These are phyloP conservation scores for Xylaria castorea DNA, from an alignment of 495 filamentous ascomycete genomes.

Conservation along the genomic window DNA sequence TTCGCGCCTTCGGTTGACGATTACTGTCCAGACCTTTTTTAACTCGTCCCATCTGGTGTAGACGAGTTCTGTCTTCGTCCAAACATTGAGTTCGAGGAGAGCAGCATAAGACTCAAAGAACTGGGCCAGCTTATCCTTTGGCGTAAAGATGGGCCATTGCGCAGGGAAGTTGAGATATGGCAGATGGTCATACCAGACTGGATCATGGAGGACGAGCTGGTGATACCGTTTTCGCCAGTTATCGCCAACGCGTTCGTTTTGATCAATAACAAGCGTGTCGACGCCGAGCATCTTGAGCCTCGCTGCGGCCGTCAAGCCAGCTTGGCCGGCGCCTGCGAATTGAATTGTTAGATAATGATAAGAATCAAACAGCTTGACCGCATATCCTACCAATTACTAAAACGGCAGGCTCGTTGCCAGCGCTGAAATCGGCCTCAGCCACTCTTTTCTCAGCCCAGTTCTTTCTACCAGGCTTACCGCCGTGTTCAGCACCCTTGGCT, in stretches of 20 bases:
- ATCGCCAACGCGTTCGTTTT: constrained; percentile 67
- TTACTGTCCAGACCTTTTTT: constrained; percentile 62
- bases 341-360: background rate
- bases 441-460: constrained; percentile 61
- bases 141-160: constrained; percentile 67
- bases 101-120: constrained; percentile 74
- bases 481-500: constrained; percentile 35
- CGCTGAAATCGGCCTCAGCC: constrained; percentile 29
- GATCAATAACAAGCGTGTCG: constrained; percentile 64
- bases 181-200: constrained; percentile 70
- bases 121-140: constrained; percentile 75
- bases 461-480: constrained; percentile 58
- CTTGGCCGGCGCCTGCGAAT: constrained; percentile 43
- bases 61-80: constrained; percentile 60
- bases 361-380: background rate
- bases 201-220: constrained; percentile 66
- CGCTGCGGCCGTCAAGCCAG: constrained; percentile 63
- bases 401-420: constrained; percentile 60
- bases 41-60: constrained; percentile 57
- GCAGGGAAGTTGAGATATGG: constrained; percentile 70
- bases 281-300: constrained; percentile 68
- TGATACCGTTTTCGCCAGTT: constrained; percentile 69
- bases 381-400: constrained; percentile 52
- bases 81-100: constrained; percentile 70
- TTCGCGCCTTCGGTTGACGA: constrained; percentile 49